phyloP scores from a whole-genome alignment of 140 eudicot genomes.

The Stevia rebaudiana region DNA sequence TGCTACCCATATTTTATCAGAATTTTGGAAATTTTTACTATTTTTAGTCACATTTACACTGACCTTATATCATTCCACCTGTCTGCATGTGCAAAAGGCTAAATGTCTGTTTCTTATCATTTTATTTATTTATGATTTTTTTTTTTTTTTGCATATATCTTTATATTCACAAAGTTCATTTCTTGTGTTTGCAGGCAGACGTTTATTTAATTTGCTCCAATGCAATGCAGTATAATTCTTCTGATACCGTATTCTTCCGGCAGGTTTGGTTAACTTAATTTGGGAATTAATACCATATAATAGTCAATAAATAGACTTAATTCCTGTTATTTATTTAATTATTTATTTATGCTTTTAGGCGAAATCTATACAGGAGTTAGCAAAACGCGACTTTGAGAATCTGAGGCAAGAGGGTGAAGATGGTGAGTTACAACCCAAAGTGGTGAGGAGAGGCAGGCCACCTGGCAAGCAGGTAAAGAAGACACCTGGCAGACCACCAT shows the following conservation, averaged over 20 bases:
- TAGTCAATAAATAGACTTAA: not conserved
- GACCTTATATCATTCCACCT: not conserved
- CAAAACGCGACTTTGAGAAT: conserved; percentile 25
- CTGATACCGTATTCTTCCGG: conserved; percentile 68
- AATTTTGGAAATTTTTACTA: not conserved
- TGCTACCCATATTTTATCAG: not conserved
- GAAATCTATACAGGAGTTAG: conserved; percentile 61
- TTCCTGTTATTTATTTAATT: conserved; percentile 12
- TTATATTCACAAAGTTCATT: not conserved
- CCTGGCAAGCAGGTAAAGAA: conserved; percentile 66
- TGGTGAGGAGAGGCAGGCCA: conserved; percentile 85
- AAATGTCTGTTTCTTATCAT: not conserved
- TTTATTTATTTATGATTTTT: too few species aligned
- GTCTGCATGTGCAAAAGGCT: not conserved
- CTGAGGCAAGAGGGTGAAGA: conserved; percentile 71
- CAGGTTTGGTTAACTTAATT: conserved; percentile 45
- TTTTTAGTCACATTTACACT: not conserved
- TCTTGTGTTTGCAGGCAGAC: conserved; percentile 59
- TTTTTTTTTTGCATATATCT: not conserved
- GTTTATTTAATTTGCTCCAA: conserved; percentile 69
- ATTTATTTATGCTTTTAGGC: conserved; percentile 54
- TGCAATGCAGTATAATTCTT: conserved; percentile 84
- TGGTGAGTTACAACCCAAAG: conserved; percentile 75
- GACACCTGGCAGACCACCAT: conserved; percentile 52
- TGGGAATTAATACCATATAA: not conserved